These are phyloP conservation scores for Silene vulgaris DNA, from an alignment of 179 eudicot species.

Conservation along the genomic window DNA sequence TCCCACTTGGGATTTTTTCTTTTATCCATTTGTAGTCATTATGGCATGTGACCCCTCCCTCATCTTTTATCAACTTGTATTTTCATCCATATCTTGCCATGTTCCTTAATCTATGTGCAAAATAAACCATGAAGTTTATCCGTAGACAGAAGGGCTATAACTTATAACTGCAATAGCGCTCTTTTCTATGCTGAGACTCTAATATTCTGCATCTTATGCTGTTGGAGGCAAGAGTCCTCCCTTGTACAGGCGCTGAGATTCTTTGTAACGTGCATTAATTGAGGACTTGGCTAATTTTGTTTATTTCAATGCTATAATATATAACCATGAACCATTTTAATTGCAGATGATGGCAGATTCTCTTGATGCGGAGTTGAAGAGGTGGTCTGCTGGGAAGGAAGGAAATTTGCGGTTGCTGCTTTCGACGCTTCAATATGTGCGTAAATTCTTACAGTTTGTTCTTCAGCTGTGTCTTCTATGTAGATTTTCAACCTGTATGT, in stretches of 20 bases:
- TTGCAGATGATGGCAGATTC: conserved; percentile 71
- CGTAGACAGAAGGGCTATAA: background rate
- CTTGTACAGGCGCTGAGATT: conserved; percentile 1
- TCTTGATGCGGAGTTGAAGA: conserved; percentile 71
- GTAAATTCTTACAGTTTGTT: conserved; percentile 21
- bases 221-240: background rate
- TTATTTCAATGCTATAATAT: background rate
- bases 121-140: background rate
- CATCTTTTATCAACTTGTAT: background rate
- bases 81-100: background rate
- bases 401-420: conserved; percentile 77
- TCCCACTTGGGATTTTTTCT: background rate
- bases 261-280: background rate
- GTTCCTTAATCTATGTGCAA: background rate
- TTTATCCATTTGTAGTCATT: too few relatives aligned
- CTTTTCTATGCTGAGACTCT: background rate
- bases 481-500: conserved; percentile 3
- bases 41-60: too few relatives aligned
- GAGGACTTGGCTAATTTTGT: background rate
- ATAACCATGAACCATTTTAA: conserved; percentile 17
- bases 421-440: conserved; percentile 85
- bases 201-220: background rate
- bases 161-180: background rate
- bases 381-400: conserved; percentile 83
- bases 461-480: background rate